These are phyloP conservation scores for Euphrasia confusa DNA, from an alignment of 257 asterid genomes.

Conservation along the genomic window DNA sequence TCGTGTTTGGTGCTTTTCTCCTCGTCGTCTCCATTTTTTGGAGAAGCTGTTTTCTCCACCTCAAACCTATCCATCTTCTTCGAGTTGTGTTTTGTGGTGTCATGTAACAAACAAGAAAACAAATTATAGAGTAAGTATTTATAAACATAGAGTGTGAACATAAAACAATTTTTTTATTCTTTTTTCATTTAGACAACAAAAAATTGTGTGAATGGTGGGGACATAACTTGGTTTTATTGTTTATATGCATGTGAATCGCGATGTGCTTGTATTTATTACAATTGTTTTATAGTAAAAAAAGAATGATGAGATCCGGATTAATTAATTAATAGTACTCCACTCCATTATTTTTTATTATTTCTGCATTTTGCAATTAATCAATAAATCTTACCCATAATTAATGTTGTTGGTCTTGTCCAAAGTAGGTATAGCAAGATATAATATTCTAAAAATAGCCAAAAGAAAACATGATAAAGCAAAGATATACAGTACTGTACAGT, in stretches of 20 bases:
- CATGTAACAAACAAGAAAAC: background rate
- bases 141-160: constrained; percentile 23
- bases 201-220: constrained; percentile 34
- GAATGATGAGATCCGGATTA: background rate
- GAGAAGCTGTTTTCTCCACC: constrained; percentile 29
- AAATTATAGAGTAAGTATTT: constrained; percentile 18
- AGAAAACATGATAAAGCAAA: no score
- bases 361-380: background rate
- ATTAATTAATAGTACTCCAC: no score
- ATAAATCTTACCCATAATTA: no score
- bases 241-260: constrained; percentile 29
- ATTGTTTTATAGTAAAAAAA: constrained; percentile 4
- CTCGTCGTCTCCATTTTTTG: constrained; percentile 30
- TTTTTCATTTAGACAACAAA: background rate
- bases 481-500: no score
- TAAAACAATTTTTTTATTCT: background rate
- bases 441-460: no score
- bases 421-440: no score
- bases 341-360: no score
- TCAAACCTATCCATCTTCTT: constrained; percentile 36
- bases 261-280: constrained; percentile 19
- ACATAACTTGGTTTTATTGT: constrained; percentile 24
- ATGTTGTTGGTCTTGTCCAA: no score
- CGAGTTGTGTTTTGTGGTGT: background rate
- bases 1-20: constrained; percentile 18